Conservation (phyloP, 1,284 basidiomycete genomes). For the Leccinum angustisporum region DNA sequence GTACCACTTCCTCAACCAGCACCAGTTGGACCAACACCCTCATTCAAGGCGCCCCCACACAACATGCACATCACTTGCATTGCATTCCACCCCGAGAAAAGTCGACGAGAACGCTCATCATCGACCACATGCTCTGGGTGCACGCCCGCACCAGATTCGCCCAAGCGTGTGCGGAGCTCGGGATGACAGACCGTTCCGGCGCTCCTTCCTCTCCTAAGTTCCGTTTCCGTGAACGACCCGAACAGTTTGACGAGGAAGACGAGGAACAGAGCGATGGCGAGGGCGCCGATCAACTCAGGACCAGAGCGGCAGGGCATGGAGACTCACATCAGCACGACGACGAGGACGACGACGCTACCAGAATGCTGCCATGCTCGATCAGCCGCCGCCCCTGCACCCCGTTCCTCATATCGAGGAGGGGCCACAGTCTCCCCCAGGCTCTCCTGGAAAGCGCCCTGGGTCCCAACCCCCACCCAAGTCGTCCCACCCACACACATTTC, state of each 20-base stretch:
- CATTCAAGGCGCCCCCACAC: slow-evolving; percentile 38
- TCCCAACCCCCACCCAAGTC: slow-evolving; percentile 24
- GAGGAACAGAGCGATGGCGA: slow-evolving; percentile 66
- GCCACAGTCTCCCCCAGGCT: slow-evolving; percentile 47
- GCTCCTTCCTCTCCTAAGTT: slow-evolving; percentile 57
- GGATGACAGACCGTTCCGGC: slow-evolving; percentile 76
- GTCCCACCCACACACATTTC: slow-evolving; percentile 59
- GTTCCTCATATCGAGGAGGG: slow-evolving; percentile 47
- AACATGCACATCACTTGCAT: slow-evolving; percentile 47
- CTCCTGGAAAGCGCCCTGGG: slow-evolving; percentile 38
- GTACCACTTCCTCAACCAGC: slow-evolving; percentile 4
- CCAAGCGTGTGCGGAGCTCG: slow-evolving; percentile 76
- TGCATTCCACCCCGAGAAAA: slow-evolving; percentile 78
- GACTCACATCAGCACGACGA: slow-evolving; percentile 47
- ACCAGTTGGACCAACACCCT: slow-evolving; percentile 6
- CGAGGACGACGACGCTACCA: slow-evolving; percentile 57
- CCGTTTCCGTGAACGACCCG: slow-evolving; percentile 61
- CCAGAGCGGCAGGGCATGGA: slow-evolving; percentile 51
- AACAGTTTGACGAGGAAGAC: slow-evolving; percentile 71
- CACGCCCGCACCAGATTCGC: slow-evolving; percentile 78
- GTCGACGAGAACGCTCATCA: slow-evolving; percentile 75
- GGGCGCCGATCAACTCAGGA: slow-evolving; percentile 49
- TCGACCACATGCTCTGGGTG: slow-evolving; percentile 82
- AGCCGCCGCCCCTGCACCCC: slow-evolving; percentile 60
- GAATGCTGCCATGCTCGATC: slow-evolving; percentile 69